Evolutionary conservation across 495 filamentous ascomycete species (phyloP).

Genomic region (Annulohypoxylon nitens): DNA sequence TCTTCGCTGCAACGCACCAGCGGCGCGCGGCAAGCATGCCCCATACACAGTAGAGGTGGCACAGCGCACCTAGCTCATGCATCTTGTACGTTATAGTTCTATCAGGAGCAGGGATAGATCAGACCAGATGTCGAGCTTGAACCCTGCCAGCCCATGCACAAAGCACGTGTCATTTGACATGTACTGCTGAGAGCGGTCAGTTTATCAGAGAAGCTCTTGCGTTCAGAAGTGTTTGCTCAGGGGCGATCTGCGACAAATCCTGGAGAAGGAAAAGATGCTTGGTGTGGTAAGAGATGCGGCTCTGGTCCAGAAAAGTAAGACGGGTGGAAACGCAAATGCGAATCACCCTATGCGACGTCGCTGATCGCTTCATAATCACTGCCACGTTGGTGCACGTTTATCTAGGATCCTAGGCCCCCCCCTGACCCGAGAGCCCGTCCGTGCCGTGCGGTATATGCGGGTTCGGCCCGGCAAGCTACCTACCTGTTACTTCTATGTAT

Average conservation of each 20-base stretch:
- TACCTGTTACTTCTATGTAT: not conserved
- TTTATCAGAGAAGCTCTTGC: not conserved
- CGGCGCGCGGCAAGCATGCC: constrained; percentile 2
- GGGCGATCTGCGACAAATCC: not conserved
- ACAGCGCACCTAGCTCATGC: not conserved
- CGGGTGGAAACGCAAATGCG: not conserved
- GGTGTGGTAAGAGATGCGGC: constrained; percentile 4
- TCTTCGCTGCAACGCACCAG: not conserved
- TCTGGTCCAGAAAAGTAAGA: constrained; percentile 2
- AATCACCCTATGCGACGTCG: constrained; percentile 1
- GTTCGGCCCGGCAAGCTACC: not conserved
- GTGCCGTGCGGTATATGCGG: not conserved
- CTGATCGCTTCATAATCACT: constrained; percentile 2
- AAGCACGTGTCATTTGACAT: not conserved
- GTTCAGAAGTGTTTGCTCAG: not conserved
- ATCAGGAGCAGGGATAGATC: constrained; percentile 3
- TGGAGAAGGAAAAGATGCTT: not conserved
- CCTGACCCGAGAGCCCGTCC: not conserved
- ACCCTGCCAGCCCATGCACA: not conserved
- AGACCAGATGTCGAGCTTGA: constrained; percentile 3
- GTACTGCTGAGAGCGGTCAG: constrained; percentile 3
- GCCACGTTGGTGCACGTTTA: not conserved
- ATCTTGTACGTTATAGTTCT: not conserved
- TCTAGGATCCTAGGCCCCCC: not conserved
- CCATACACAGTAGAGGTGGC: not conserved